Base-by-base conservation (phyloP, 495 filamentous ascomycete species). In the Oleoguttula mirabilis region DNA sequence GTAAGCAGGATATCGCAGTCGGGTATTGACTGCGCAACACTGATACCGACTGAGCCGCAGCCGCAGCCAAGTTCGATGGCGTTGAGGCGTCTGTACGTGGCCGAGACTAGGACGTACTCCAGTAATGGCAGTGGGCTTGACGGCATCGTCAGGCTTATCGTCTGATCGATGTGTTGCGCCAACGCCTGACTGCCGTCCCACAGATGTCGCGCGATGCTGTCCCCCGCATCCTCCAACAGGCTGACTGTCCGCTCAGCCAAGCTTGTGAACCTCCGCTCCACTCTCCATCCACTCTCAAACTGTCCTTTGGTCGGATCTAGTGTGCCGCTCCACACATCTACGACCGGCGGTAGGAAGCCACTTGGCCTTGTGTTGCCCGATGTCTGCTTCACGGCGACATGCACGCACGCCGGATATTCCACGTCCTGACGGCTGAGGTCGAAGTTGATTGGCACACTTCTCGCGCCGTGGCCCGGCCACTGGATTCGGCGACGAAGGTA, bases 141-240 rank as follows among this genome's bases (percentile, higher is more conserved):
- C 11, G 36, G 22, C 14, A 38, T 40, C 37, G 50, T 37, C 3
- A 51, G 43, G 14, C 45, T 39, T n/a, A 60, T 42, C 6, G 51
- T 36, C 8, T 46, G 41, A 35, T 58, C 58, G 28, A 75, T 41
- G 48, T 66, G 67, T 39, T 61, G 54, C 21, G 66, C 55, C 12
- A 82, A 64, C 10, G 72, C 68, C 10, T 84, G 59, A 3, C 77
- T 82, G 35, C 76, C 82, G 58, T 86, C 82, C 90, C 90, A 98
- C 34, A 96, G 76, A 61, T 98, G 90, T 12, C 87, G 72, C 12
- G 88, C 88, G 52, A 98, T 94, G 57, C 84, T 94, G 57, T 96
- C 87, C 5, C 88, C 88, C 2, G 86, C 86, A 45, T 96, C 88
- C 55, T 98, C 90, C 66, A 80, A 82, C 16, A 95, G 73, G 37